A percentile compares a stretch with the other conserved stretches of the same genome.
Evolutionary conservation across 352 stramenopile genomes (phyloP).

Genomic region (Globisporangium nodosum): DNA sequence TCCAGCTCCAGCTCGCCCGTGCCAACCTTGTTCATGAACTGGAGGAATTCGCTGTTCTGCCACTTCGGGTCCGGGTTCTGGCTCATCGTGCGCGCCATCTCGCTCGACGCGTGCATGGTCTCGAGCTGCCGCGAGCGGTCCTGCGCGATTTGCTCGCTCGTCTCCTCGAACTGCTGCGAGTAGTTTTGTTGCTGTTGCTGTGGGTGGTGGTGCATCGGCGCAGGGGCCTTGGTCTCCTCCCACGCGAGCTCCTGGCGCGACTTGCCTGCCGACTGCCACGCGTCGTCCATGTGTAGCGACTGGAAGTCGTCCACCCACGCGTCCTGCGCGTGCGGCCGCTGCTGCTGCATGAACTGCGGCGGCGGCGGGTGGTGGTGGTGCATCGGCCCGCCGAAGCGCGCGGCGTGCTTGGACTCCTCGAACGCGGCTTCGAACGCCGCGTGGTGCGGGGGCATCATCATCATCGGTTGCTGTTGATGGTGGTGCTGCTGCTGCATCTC

Average conservation of each 20-base stretch:
- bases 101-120: slow-evolving; percentile 46
- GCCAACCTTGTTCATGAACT: slow-evolving; percentile 84
- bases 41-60: slow-evolving; percentile 83
- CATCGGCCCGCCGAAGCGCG: slow-evolving; percentile 22
- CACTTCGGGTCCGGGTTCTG: slow-evolving; percentile 76
- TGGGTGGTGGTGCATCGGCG: slow-evolving; percentile 26
- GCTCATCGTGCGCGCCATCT: slow-evolving; percentile 75
- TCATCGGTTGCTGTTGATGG: slow-evolving; percentile 10
- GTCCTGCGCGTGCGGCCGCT: slow-evolving; percentile 30
- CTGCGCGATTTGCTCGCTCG: slow-evolving; percentile 19
- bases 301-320: slow-evolving; percentile 70
- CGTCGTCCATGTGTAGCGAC: slow-evolving; percentile 47
- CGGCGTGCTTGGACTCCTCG: slow-evolving; percentile 27
- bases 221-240: slow-evolving; percentile 45
- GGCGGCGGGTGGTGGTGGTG: slow-evolving; percentile 37
- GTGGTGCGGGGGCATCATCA: slow-evolving; percentile 44
- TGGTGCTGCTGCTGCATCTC: slow-evolving; percentile 21
- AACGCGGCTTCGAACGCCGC: slow-evolving; percentile 61
- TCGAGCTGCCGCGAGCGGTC: slow-evolving; percentile 25
- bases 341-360: slow-evolving; percentile 22
- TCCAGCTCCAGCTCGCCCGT: slow-evolving; percentile 68
- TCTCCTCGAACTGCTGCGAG: slow-evolving; percentile 19
- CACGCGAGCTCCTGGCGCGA: slow-evolving; percentile 59
- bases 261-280: slow-evolving; percentile 55
- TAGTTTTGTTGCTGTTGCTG: slow-evolving; percentile 33